phyloP scores from a whole-genome alignment of 371 early-diverging fungal genomes.

The Coemansia sp. region DNA sequence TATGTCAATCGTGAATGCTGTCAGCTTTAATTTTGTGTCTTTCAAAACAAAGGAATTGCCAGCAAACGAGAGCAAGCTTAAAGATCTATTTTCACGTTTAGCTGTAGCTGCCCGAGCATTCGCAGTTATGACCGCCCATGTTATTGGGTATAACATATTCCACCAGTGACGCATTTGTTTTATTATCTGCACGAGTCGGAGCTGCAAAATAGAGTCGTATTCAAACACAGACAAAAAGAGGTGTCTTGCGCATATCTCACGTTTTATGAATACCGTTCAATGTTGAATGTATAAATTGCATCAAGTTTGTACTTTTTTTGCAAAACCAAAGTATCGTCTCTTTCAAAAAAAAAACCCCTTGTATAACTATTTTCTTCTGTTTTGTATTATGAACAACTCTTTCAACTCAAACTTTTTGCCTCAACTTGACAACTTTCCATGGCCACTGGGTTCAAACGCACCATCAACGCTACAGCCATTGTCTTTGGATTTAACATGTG shows the following conservation, averaged over 20 bases:
- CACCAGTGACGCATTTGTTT: background rate
- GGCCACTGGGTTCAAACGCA: no score
- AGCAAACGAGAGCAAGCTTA: no score
- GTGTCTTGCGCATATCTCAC: background rate
- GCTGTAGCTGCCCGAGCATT: background rate
- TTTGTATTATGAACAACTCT: background rate
- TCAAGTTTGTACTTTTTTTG: background rate
- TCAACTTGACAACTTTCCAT: no score
- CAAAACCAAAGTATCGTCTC: background rate
- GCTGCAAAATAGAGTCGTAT: background rate
- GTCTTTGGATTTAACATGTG: no score
- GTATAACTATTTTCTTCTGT: background rate
- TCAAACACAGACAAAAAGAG: no score
- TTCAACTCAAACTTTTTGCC: background rate
- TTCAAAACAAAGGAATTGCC: background rate
- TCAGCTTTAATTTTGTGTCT: background rate
- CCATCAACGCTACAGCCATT: no score
- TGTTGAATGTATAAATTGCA: background rate
- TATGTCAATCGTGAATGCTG: background rate
- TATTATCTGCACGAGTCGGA: background rate
- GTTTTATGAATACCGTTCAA: background rate
- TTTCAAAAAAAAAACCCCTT: background rate
- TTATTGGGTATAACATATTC: no score
- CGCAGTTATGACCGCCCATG: background rate
- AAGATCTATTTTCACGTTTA: no score